Evolutionary conservation across 2,329 filamentous ascomycete species (phyloP), one percentile per base, ranked within the genome.

Genomic region (Pochonia chlamydosporia): DNA sequence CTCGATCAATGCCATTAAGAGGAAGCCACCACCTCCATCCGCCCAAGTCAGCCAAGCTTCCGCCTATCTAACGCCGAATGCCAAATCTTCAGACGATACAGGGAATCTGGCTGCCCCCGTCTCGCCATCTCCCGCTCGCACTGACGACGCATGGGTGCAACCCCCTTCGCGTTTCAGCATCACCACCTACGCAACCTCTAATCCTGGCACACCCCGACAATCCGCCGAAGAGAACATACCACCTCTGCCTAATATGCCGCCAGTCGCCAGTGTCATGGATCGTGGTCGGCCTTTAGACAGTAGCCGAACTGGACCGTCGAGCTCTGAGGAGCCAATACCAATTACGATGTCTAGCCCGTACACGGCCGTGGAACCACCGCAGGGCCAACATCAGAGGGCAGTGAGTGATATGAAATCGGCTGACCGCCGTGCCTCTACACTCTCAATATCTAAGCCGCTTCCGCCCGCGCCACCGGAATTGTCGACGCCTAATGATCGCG

Each of bases 141-240:
- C 63, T 18, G 59, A 68, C 11, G 57, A 62, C 49, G 49, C 74
- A 31, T 74, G 73, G 69, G 64, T 68, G 11, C 74, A 79, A 48
- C 78, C 79, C 5, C 63, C 69, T 3, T 85, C 81, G 42, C 76
- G 78, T 40, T 86, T 85, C 62, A 86, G 81, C 63, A 69, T 78
- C 52, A 82, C 79, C 7, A 85, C 81, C 2, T 82, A 78, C 56
- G 73, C 76, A 21, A 78, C 80, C 2, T 75, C 78, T 2, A 49
- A 53, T 35, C 45, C 56, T 24, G 60, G 56, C 24, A 59, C 62
- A 11, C 60, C 65, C 31, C 52, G 48, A 26, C 53, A 55, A 37
- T 54, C 53, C 21, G 43, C 45, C 3, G 56, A 60, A 13, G 61
- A 61, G 31, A 53, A 59, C 11, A 54, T 40, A 11, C 50, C 59